These are phyloP conservation scores for Fusarium nisikadoi DNA, from an alignment of 2,329 filamentous ascomycete species.

Conservation along the genomic window DNA sequence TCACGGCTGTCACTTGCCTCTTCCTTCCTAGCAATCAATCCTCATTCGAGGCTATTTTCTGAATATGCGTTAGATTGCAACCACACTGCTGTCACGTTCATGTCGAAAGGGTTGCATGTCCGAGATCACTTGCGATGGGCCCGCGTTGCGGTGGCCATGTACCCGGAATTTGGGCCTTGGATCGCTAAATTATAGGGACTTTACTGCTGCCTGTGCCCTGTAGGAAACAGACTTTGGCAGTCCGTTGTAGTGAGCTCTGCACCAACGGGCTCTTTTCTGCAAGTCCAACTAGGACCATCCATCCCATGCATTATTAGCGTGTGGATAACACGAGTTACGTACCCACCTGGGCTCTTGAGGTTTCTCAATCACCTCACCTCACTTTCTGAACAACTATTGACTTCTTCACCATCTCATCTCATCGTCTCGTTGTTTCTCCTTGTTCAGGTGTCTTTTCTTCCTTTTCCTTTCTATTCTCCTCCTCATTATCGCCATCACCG, in stretches of 20 bases:
- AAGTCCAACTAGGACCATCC: constrained; percentile 20
- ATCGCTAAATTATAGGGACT: constrained; percentile 14
- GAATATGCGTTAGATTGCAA: constrained; percentile 18
- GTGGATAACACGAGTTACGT: constrained; percentile 33
- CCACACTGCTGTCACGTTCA: constrained; percentile 29
- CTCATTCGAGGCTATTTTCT: constrained; percentile 20
- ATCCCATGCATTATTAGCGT: constrained; percentile 27
- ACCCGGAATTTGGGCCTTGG: neutral
- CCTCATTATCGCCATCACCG: constrained; percentile 46
- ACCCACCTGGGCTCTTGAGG: constrained; percentile 11
- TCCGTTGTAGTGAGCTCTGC: neutral
- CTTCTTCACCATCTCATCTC: constrained; percentile 44
- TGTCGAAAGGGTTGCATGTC: constrained; percentile 30
- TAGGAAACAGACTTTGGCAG: neutral
- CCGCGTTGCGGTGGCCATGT: neutral
- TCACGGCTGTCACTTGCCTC: neutral
- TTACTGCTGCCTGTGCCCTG: constrained; percentile 1
- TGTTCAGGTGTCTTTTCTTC: constrained; percentile 44
- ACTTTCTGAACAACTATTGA: constrained; percentile 25
- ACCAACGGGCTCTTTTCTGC: neutral
- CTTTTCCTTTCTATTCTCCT: constrained; percentile 33
- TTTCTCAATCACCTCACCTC: constrained; percentile 37
- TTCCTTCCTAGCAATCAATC: constrained; percentile 7
- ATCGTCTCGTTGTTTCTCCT: constrained; percentile 42
- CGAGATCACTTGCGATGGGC: constrained; percentile 4